phyloP scores from a whole-genome alignment of 768 basidiomycete genomes.

The Russula brevipes region DNA sequence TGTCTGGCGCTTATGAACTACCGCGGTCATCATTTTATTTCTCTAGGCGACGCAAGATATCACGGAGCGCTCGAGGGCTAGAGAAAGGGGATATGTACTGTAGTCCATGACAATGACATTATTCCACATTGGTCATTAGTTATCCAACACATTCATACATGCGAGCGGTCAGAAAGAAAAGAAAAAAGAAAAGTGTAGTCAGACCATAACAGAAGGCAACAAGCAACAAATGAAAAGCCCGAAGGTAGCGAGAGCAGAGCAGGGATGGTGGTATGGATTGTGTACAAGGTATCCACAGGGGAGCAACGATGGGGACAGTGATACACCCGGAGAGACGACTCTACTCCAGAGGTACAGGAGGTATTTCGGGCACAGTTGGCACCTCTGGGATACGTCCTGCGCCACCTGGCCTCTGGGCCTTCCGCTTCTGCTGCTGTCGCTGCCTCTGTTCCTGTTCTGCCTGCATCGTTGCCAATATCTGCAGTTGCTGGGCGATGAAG shows the following conservation, averaged over 20 bases:
- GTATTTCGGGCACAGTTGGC: slow-evolving; percentile 31
- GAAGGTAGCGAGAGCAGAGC: not conserved
- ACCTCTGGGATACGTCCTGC: slow-evolving; percentile 28
- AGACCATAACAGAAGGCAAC: slow-evolving; percentile 9
- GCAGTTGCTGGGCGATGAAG: slow-evolving; percentile 83
- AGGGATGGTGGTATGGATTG: slow-evolving; percentile 29
- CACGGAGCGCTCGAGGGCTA: too few relatives aligned
- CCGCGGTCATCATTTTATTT: too few relatives aligned
- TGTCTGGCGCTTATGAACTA: too few relatives aligned
- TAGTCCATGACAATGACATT: not conserved
- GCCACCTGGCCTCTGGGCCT: slow-evolving; percentile 49
- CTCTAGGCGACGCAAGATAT: too few relatives aligned
- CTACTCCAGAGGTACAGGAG: slow-evolving; percentile 11
- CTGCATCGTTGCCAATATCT: slow-evolving; percentile 77
- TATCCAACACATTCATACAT: slow-evolving; percentile 6
- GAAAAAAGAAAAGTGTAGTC: not conserved
- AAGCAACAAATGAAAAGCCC: not conserved
- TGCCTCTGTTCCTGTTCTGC: slow-evolving; percentile 75
- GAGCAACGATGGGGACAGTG: not conserved
- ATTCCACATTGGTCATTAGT: slow-evolving; percentile 6
- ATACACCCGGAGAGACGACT: not conserved
- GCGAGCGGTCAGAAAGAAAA: slow-evolving; percentile 7
- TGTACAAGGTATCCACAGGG: slow-evolving; percentile 30
- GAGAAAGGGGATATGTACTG: too few relatives aligned
- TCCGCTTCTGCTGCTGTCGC: slow-evolving; percentile 54